Base-by-base conservation (phyloP, 2,329 filamentous ascomycete genomes). In the Colletotrichum tabaci region DNA sequence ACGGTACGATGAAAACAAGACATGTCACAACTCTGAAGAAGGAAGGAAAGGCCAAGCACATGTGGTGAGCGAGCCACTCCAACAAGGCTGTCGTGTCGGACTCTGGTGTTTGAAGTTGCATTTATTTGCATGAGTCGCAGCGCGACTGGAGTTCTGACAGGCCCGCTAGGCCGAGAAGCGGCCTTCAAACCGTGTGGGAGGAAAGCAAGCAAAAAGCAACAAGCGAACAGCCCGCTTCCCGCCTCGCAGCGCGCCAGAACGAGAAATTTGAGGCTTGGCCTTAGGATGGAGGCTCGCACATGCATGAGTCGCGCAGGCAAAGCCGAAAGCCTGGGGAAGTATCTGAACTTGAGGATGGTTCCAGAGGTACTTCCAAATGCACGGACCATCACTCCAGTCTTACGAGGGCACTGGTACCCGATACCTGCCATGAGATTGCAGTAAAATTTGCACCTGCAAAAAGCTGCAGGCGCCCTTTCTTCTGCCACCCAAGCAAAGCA, bases 91-190 rank as follows among this genome's bases (percentile, higher is more conserved):
- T 67, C 46, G 38, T 71, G 65, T 67, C 38, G 38, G 46, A n/a
- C 7, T 61, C 21, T n/a, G 35, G 52, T 68, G 65, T 68, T 71
- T 71, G 68, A 71, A 49, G 65, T 71, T 47, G 50, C 68, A 63
- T 71, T 71, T 47, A 63, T 71, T 71, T 47, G 44, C 68, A 68
- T 71, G 68, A 71, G 68, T 71, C 68, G 65, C 53, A 60, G 65
- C 40, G 58, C 40, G 49, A 58, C 47, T 68, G 65, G 68, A 71
- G 62, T 52, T 61, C 30, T 61, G 13, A n/a, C 13, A 63, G 52
- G 46, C 58, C 68, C 68, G 52, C 58, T 46, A 63, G 65, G 57
- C 68, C 68, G 68, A 71, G 57, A 57, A 61, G 63, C 66, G 60
- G 52, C 44, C 67, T 71, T 23, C 42, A 70, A 44, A 50, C 60